These are phyloP conservation scores for grape (Vitis vinifera) DNA, from an alignment of 164 flowering plant genomes.

Conservation along the genomic window DNA sequence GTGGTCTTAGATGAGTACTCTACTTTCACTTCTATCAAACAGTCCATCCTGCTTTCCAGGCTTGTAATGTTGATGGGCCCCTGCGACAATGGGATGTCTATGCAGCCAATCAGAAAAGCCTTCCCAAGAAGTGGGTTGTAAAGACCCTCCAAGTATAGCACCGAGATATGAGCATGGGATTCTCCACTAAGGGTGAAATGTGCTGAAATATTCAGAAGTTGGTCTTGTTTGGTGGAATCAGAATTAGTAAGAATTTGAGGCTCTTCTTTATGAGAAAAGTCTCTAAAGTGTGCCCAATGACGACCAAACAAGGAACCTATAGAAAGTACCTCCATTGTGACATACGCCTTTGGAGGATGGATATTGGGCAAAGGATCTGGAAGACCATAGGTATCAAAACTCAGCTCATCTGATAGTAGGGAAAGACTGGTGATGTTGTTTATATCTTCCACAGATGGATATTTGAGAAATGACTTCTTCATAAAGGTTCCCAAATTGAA, in stretches of 20 bases:
- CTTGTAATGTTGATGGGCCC: no score
- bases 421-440: not conserved
- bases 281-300: no score
- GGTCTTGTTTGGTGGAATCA: no score
- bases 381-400: not conserved
- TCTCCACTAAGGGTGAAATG: not conserved
- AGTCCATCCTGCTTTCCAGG: constrained; percentile 20
- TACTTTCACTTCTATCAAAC: constrained; percentile 15
- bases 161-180: not conserved
- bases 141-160: constrained; percentile 12
- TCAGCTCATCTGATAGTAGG: not conserved
- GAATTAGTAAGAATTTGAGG: no score
- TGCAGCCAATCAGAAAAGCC: constrained; percentile 11
- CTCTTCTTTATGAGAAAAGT: no score
- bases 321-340: not conserved
- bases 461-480: not conserved
- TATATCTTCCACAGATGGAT: not conserved
- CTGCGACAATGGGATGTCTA: not conserved
- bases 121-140: constrained; percentile 7
- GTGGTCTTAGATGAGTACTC: constrained; percentile 13
- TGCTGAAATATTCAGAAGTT: constrained; percentile 9
- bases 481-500: not conserved
- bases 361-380: not conserved
- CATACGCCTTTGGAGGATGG: not conserved
- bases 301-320: not conserved